Conservation (phyloP, 441 rosid genomes). For the Metrosideros polymorpha region DNA sequence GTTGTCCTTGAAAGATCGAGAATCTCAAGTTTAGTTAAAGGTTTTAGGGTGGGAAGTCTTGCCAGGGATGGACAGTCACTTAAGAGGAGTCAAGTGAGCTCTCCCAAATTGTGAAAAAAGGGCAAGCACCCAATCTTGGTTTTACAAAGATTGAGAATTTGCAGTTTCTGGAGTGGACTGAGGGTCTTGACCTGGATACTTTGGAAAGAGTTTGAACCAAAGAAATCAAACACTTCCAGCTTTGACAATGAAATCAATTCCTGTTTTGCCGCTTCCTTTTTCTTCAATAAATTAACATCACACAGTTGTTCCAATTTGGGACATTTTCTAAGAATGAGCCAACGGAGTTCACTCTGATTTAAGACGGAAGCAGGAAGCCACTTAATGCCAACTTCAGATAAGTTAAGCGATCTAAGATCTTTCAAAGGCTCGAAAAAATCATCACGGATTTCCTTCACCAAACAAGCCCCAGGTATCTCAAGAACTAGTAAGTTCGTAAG, state of each 20-base stretch:
- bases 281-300: background rate
- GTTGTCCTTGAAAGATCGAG: conserved; percentile 34
- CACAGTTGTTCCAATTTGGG: conserved; percentile 24
- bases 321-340: conserved; percentile 46
- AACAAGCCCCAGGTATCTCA: conserved; percentile 45
- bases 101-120: conserved; percentile 9
- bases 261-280: background rate
- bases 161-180: conserved; percentile 15
- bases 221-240: conserved; percentile 52
- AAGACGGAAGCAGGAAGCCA: conserved; percentile 21
- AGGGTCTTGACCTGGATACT: conserved; percentile 21
- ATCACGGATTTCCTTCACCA: conserved; percentile 10
- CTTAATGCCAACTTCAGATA: conserved; percentile 23
- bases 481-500: conserved; percentile 24
- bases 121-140: conserved; percentile 30
- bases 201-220: conserved; percentile 18
- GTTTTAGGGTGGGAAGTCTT: conserved; percentile 20
- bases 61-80: conserved; percentile 18
- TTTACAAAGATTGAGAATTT: conserved; percentile 31
- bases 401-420: conserved; percentile 36
- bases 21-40: conserved; percentile 24
- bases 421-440: conserved; percentile 14
- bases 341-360: conserved; percentile 20
- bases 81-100: conserved; percentile 24
- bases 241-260: background rate